Evolutionary conservation across 768 basidiomycete genomes (phyloP), one percentile per base, ranked within the genome.

Genomic region (Boletales sp.): DNA sequence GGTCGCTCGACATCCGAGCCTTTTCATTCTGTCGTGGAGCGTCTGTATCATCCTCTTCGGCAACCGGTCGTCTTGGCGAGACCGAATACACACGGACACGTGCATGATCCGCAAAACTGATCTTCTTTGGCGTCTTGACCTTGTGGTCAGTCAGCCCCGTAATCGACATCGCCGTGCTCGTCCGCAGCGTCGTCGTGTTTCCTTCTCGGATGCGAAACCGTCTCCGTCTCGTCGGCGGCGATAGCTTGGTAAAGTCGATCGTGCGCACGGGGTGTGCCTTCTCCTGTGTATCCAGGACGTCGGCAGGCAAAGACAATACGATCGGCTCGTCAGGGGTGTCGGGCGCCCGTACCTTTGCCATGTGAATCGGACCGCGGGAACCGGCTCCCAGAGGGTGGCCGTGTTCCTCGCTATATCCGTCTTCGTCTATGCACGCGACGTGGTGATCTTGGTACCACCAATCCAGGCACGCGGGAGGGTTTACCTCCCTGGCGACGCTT

Each of bases 211-310:
- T 27, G 5, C 24, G 53, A 32, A 61, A 51, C n/a, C 55, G 56
- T 21, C 35, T 36, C 15, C 55, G 58, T 43, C 51, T 48, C 30
- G 21, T 47, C 3, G 47, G 45, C 10, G 54, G 45, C 4, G 60
- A 54, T 5, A 52, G 40, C 27, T 55, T 55, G 18, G 65, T 65
- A 45, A 69, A 67, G 50, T 67, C 67, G 48, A 69, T 67, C 35
- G 53, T 50, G 19, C 56, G 60, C 14, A 58, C 47, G 6, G 57
- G 45, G 10, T 36, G 27, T 13, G 24, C 18, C 17, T 51, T 43
- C 15, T 43, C 17, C 13, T 21, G 42, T 9, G 5, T 36, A 27
- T 44, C 34, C 2, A n/a, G 17, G 8, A 38, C 35, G 41, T 6
- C 15, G 47, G 21, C 17, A 11, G 46, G 34, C 5, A 35, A 48